These are phyloP conservation scores for Caryopteris hybrid DNA, from an alignment of 305 asterid genomes.

Conservation along the genomic window DNA sequence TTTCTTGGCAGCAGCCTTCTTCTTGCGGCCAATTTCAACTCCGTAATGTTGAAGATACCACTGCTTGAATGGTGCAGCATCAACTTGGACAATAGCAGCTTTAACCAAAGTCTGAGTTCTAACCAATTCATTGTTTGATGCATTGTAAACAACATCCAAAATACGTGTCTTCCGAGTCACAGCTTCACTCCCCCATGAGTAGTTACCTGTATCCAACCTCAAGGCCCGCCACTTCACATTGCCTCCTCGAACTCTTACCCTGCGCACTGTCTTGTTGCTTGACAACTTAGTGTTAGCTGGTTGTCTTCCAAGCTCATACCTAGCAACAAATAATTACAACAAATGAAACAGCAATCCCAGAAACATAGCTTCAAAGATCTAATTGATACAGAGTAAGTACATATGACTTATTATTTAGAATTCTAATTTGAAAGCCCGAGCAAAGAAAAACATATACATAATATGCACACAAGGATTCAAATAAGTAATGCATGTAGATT, in stretches of 20 bases:
- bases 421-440: background rate
- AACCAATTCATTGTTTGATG: slow-evolving; percentile 74
- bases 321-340: slow-evolving; percentile 7
- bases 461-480: background rate
- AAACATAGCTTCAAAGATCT: background rate
- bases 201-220: slow-evolving; percentile 74
- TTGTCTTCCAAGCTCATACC: slow-evolving; percentile 82
- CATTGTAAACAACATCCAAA: slow-evolving; percentile 67
- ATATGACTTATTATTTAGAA: background rate
- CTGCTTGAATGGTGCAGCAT: slow-evolving; percentile 81
- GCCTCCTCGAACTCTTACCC: slow-evolving; percentile 75
- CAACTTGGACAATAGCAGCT: slow-evolving; percentile 71
- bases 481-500: background rate
- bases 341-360: background rate
- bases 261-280: slow-evolving; percentile 65
- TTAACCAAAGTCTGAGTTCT: slow-evolving; percentile 74
- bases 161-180: slow-evolving; percentile 71
- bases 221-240: slow-evolving; percentile 83
- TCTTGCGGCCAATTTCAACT: slow-evolving; percentile 71
- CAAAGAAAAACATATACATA: background rate
- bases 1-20: slow-evolving; percentile 56
- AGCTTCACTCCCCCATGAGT: slow-evolving; percentile 81
- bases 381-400: background rate
- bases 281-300: slow-evolving; percentile 71
- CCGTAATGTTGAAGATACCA: slow-evolving; percentile 83